Conservation (phyloP, 345 rosid species). For the Conringia planisiliqua region DNA sequence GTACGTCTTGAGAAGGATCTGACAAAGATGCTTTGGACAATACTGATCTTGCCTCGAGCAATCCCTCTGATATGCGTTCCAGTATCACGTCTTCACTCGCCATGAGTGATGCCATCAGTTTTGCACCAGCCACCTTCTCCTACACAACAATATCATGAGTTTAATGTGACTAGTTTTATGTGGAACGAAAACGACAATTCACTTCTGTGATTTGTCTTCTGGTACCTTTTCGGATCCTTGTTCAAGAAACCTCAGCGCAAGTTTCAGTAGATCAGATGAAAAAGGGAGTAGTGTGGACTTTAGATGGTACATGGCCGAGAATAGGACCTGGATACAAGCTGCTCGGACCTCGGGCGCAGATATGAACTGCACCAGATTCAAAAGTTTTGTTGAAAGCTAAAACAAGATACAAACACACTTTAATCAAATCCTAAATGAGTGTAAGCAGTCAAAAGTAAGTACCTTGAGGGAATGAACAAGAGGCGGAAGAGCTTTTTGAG, state of each 20-base stretch:
- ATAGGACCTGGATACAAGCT: slow-evolving; percentile 79
- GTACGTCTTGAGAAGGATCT: slow-evolving; percentile 58
- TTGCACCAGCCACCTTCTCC: slow-evolving; percentile 84
- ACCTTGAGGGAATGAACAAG: slow-evolving; percentile 64
- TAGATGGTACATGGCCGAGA: slow-evolving; percentile 81
- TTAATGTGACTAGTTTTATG: neutral
- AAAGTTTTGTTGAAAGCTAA: neutral
- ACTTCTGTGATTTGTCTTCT: neutral
- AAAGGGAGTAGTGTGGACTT: slow-evolving; percentile 71
- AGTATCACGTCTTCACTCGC: slow-evolving; percentile 69
- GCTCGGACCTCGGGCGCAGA: slow-evolving; percentile 52
- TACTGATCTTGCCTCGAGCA: slow-evolving; percentile 65
- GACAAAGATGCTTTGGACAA: slow-evolving; percentile 47
- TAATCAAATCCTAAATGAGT: neutral
- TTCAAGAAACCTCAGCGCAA: slow-evolving; percentile 56
- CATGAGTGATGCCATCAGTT: slow-evolving; percentile 82
- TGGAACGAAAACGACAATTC: neutral
- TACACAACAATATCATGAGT: slow-evolving; percentile 26
- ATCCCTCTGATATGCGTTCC: slow-evolving; percentile 62
- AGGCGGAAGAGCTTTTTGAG: slow-evolving; percentile 49
- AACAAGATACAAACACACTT: neutral
- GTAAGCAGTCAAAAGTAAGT: slow-evolving; percentile 32
- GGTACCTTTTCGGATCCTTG: slow-evolving; percentile 68
- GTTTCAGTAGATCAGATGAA: slow-evolving; percentile 65
- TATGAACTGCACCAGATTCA: slow-evolving; percentile 42